These are phyloP conservation scores for Stephania cephalantha DNA, from an alignment of 164 flowering plant genomes.

Conservation along the genomic window DNA sequence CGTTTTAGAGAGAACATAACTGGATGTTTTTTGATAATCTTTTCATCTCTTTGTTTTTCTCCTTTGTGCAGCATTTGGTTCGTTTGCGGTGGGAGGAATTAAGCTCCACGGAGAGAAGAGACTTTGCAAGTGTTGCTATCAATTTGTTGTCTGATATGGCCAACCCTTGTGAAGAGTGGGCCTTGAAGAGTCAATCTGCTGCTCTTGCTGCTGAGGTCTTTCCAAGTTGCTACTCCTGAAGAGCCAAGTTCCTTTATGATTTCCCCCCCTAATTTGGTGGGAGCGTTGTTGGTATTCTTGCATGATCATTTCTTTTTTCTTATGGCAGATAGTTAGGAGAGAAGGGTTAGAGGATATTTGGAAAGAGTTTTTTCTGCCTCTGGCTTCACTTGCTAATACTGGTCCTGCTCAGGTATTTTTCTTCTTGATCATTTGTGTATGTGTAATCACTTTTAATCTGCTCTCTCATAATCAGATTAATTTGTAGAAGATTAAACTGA, in stretches of 20 bases:
- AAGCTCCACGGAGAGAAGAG: constrained; percentile 46
- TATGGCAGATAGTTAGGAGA: constrained; percentile 78
- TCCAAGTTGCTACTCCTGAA: too few relatives aligned
- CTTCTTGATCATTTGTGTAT: neutral
- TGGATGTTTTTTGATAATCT: neutral
- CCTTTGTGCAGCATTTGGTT: constrained; percentile 70
- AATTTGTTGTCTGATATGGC: constrained; percentile 75
- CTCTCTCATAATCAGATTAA: neutral
- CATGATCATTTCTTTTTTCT: neutral
- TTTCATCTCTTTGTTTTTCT: neutral
- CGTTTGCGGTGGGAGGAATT: constrained; percentile 92
- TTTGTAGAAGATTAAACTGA: neutral
- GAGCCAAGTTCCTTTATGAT: neutral
- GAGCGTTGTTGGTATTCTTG: neutral
- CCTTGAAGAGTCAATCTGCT: constrained; percentile 94
- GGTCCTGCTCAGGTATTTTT: constrained; percentile 72
- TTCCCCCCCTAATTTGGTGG: constrained; percentile 9
- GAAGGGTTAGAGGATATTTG: constrained; percentile 60
- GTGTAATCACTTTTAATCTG: neutral
- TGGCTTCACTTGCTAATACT: constrained; percentile 52
- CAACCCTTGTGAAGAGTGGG: constrained; percentile 81
- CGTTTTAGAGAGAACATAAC: neutral
- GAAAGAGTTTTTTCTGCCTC: constrained; percentile 72
- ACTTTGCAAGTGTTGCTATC: constrained; percentile 66
- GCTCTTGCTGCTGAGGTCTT: constrained; percentile 96